Evolutionary conservation across 2,329 filamentous ascomycete genomes (phyloP).

Genomic region (Alternaria burnsii): DNA sequence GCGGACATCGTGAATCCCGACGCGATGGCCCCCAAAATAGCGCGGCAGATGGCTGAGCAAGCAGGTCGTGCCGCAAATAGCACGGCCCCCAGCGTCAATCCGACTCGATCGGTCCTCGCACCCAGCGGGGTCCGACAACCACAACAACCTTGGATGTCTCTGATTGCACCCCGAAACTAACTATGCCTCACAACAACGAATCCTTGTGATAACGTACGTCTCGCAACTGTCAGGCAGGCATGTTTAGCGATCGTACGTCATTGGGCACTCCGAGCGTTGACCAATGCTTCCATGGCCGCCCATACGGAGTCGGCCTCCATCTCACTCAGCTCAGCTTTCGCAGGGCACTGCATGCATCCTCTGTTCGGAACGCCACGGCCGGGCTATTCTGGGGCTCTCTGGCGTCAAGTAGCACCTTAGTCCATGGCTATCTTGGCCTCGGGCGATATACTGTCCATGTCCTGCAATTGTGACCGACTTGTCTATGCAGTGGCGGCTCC

Average conservation of each 20-base stretch:
- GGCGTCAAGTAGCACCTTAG: slow-evolving; percentile 19
- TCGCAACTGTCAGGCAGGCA: background rate
- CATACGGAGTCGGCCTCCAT: slow-evolving; percentile 6
- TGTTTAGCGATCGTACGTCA: background rate
- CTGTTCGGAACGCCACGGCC: slow-evolving; percentile 20
- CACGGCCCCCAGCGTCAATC: slow-evolving; percentile 9
- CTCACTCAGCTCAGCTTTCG: slow-evolving; percentile 19
- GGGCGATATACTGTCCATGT: slow-evolving; percentile 26
- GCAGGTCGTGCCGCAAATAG: slow-evolving; percentile 13
- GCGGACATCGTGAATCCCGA: slow-evolving; percentile 4
- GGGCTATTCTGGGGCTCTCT: slow-evolving; percentile 18
- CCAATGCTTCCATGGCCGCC: background rate
- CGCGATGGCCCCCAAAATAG: slow-evolving; percentile 7
- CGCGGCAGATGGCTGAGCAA: slow-evolving; percentile 9
- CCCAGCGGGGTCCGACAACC: slow-evolving; percentile 2
- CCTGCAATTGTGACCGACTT: slow-evolving; percentile 27
- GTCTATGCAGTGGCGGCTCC: slow-evolving; percentile 15
- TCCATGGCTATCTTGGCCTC: slow-evolving; percentile 32
- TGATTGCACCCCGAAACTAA: slow-evolving; percentile 1
- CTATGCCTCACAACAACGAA: background rate
- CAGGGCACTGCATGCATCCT: slow-evolving; percentile 11
- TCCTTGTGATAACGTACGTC: background rate
- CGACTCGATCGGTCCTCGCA: background rate
- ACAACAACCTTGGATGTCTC: slow-evolving; percentile 6
- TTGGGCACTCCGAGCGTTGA: background rate